A percentile compares a stretch with the other conserved stretches of the same genome.
Conservation (phyloP, 331 rosid genomes). For the Acacia concinna region DNA sequence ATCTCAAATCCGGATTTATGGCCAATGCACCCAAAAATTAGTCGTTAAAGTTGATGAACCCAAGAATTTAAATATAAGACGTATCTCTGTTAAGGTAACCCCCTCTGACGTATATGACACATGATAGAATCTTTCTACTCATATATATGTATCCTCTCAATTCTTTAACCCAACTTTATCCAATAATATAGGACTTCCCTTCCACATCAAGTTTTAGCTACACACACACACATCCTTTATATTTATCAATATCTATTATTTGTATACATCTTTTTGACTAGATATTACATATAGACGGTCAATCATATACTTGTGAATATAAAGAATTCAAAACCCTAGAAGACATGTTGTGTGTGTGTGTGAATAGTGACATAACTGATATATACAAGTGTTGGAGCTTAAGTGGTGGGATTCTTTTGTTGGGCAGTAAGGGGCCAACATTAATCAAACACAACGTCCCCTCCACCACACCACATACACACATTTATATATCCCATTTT, state of each 20-base stretch:
- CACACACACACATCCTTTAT: not conserved
- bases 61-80: too few relatives aligned
- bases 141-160: not conserved
- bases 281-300: not conserved
- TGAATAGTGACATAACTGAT: not conserved
- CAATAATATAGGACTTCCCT: not conserved
- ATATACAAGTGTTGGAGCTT: constrained; percentile 30
- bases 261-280: not conserved
- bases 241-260: not conserved
- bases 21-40: not conserved
- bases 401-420: constrained; percentile 47
- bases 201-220: too few relatives aligned
- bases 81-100: not conserved
- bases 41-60: not conserved
- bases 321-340: not conserved
- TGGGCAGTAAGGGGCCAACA: constrained; percentile 48
- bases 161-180: not conserved
- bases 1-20: too few relatives aligned
- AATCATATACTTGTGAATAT: not conserved
- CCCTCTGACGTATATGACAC: not conserved
- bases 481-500: not conserved
- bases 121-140: not conserved
- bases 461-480: constrained; percentile 16
- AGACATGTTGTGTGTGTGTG: constrained; percentile 32
- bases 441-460: constrained; percentile 49